phyloP scores from a whole-genome alignment of 2,329 filamentous ascomycete genomes.

The Tolypocladium tropicale region DNA sequence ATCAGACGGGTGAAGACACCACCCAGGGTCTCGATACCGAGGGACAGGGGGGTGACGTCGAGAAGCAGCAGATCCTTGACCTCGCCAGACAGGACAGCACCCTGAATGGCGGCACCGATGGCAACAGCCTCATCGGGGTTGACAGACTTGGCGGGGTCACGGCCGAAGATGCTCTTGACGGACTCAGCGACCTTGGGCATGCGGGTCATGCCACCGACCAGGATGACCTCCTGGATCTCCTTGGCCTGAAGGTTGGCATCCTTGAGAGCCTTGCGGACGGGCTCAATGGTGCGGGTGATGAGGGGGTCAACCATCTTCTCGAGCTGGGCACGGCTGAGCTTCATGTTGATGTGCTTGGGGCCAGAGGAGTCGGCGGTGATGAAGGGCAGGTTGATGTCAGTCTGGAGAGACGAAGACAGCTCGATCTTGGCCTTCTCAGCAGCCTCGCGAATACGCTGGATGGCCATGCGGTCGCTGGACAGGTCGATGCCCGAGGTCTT shows the following conservation, averaged over 20 bases:
- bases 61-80: slow-evolving; percentile 93
- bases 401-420: slow-evolving; percentile 87
- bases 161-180: slow-evolving; percentile 93
- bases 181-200: slow-evolving; percentile 98
- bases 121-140: slow-evolving; percentile 98
- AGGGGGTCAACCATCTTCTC: slow-evolving; percentile 88
- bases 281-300: slow-evolving; percentile 77
- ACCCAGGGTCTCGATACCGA: slow-evolving; percentile 96
- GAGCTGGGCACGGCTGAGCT: slow-evolving; percentile 85
- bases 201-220: slow-evolving; percentile 98
- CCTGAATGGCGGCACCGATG: slow-evolving; percentile 94
- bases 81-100: slow-evolving; percentile 91
- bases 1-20: slow-evolving; percentile 97
- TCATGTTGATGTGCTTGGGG: slow-evolving; percentile 96
- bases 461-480: slow-evolving; percentile 89
- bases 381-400: slow-evolving; percentile 97
- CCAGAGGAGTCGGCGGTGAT: slow-evolving; percentile 93
- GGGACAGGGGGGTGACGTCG: slow-evolving; percentile 89
- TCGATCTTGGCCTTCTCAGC: slow-evolving; percentile 99
- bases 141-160: slow-evolving; percentile 93
- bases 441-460: slow-evolving; percentile 97
- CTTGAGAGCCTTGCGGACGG: slow-evolving; percentile 93
- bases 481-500: slow-evolving; percentile 88
- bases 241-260: slow-evolving; percentile 84
- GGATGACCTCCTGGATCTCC: slow-evolving; percentile 95